Evolutionary conservation across 192 early-diverging fungal species (phyloP), one percentile per base, ranked within the genome.

Genomic region (Umbelopsis sp.): DNA sequence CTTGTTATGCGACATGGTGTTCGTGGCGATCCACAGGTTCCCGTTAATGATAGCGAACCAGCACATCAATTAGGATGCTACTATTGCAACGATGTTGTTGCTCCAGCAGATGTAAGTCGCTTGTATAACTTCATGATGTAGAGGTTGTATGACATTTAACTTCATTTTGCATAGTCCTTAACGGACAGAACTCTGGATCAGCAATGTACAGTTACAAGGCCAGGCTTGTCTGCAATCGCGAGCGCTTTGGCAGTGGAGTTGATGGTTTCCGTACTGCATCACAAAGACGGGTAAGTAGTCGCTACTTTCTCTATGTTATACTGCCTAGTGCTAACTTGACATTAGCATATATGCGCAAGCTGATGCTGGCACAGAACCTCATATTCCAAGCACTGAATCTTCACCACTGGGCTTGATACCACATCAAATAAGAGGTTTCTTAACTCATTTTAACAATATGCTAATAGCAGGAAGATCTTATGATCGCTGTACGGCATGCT

Each of bases 61-160:
- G 12, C 12, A 48, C 67, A n/a, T 20, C 70, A 80, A 0, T 84
- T 99, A 16, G 97, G 97, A 11, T 99, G 97, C 71, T 99, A 99
- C 74, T 99, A 94, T 70, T 99, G 97, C 84, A 97, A 96, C 77
- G 97, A 99, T 71, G 89, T 99, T 67, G 95, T 99, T 18, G 95
- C 94, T n/a, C 96, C 97, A 2, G 86, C 89, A 0, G 96, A 99
- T 81, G 91, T 91, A 84, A 80, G 84, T 77, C 20, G 66, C 16
- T 64, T 61, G 67, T 41, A 41, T 7, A 1, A 3, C 27, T 30
- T 66, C 16, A 35, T 50, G 45, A 25, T 45, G 37, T 48, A 48
- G 15, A 49, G 16, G 10, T 20, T 15, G 21, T 27, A 58, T 49
- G 71, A 49, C 25, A 68, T 52, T 50, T 23, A 35, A 10, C 21